A percentile compares a stretch with the other conserved stretches of the same genome.
phyloP scores from a whole-genome alignment of 169 alveolate species.

The Neospora caninum region DNA sequence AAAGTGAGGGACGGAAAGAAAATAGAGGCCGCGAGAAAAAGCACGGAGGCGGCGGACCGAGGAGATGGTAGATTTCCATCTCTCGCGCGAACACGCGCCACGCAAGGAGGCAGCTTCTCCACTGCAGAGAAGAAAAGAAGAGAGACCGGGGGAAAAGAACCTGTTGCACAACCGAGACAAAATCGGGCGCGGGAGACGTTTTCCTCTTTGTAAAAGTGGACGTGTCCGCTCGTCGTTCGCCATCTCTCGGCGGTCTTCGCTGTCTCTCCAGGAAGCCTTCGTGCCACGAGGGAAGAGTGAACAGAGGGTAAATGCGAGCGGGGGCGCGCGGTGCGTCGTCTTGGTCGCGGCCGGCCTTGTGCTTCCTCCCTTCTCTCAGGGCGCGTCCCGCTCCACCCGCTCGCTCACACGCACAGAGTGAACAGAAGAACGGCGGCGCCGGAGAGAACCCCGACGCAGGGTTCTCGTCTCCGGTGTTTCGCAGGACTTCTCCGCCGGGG shows the following conservation, averaged over 20 bases:
- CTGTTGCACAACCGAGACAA: not conserved
- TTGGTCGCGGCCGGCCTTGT: no score
- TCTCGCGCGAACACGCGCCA: not conserved
- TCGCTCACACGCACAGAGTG: not conserved
- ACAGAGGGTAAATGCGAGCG: not conserved
- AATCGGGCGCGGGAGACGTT: not conserved
- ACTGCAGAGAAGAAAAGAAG: not conserved
- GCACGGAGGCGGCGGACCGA: not conserved
- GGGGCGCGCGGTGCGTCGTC: not conserved
- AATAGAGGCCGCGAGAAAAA: not conserved
- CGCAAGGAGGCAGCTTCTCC: not conserved
- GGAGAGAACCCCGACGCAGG: not conserved
- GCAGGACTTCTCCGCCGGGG: not conserved
- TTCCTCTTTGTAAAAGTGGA: no score
- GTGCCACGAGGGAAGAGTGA: constrained; percentile 14
- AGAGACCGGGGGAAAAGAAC: not conserved
- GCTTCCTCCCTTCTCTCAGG: not conserved
- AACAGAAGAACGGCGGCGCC: not conserved
- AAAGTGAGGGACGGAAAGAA: not conserved
- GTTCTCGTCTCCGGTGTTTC: not conserved
- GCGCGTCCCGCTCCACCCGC: not conserved
- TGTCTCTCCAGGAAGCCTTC: not conserved
- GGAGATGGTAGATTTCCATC: constrained; percentile 17
- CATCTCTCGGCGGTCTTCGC: not conserved
- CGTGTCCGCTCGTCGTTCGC: not conserved